Conservation (phyloP, 495 filamentous ascomycete genomes). For the Penicillium paradoxum region DNA sequence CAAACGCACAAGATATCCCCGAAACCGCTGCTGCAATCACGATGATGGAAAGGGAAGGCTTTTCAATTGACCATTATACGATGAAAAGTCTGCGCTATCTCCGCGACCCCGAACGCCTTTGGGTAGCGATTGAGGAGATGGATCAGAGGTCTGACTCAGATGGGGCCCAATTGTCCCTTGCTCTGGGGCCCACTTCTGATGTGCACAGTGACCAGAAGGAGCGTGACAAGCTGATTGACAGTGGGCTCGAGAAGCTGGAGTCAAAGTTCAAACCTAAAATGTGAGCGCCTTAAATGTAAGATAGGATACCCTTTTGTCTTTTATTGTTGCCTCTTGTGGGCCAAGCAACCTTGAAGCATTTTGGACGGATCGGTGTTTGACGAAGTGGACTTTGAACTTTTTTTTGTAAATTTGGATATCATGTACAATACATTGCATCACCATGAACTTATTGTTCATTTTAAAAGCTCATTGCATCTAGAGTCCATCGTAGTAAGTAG, state of each 20-base stretch:
- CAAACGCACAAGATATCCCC: slow-evolving; percentile 44
- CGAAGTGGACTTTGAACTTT: slow-evolving; percentile 14
- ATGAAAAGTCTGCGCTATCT: slow-evolving; percentile 38
- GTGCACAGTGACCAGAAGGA: slow-evolving; percentile 12
- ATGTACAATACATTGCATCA: slow-evolving; percentile 31
- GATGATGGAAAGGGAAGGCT: slow-evolving; percentile 40
- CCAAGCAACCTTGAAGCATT: slow-evolving; percentile 4
- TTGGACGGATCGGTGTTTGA: slow-evolving; percentile 1
- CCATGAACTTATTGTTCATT: slow-evolving; percentile 19
- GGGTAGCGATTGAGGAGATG: slow-evolving; percentile 36
- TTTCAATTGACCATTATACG: slow-evolving; percentile 34
- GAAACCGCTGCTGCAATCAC: slow-evolving; percentile 49
- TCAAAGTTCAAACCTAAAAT: slow-evolving; percentile 19
- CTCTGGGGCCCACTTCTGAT: slow-evolving; percentile 4
- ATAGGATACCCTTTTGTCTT: slow-evolving; percentile 24
- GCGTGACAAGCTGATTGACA: slow-evolving; percentile 28
- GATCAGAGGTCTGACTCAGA: slow-evolving; percentile 7
- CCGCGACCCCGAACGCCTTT: slow-evolving; percentile 35
- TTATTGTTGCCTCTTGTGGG: slow-evolving; percentile 15
- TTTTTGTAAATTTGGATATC: slow-evolving; percentile 19
- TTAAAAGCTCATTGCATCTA: not conserved
- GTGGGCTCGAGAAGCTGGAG: slow-evolving; percentile 31
- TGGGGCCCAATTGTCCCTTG: not conserved
- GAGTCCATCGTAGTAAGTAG: not conserved
- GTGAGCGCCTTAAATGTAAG: too few species aligned